phyloP scores from a whole-genome alignment of 495 filamentous ascomycete genomes.

The Hypoxylon lienhwacheense region DNA sequence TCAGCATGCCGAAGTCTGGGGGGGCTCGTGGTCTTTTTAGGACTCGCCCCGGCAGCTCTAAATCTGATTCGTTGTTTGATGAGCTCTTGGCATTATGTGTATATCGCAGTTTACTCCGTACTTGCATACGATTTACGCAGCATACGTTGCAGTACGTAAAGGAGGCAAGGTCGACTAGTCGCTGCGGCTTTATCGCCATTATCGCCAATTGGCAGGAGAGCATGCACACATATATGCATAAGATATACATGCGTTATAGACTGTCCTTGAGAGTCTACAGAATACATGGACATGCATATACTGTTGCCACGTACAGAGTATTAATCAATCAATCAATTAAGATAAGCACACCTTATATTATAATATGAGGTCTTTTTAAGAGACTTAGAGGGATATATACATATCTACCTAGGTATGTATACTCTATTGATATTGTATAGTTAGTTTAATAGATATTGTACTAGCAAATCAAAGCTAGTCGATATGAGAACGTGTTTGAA shows the following conservation, averaged over 20 bases:
- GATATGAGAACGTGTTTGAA: background rate
- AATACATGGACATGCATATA: no score
- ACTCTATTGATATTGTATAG: background rate
- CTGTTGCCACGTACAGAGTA: no score
- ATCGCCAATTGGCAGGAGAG: slow-evolving; percentile 14
- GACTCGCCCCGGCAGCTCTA: slow-evolving; percentile 8
- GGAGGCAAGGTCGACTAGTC: slow-evolving; percentile 10
- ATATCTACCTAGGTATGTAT: no score
- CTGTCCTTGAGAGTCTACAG: no score
- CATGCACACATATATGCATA: no score
- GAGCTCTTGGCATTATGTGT: slow-evolving; percentile 20
- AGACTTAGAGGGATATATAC: no score
- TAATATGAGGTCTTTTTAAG: no score
- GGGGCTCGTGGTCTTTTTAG: slow-evolving; percentile 10
- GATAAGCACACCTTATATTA: no score
- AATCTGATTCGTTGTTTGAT: slow-evolving; percentile 21
- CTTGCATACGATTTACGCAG: slow-evolving; percentile 1
- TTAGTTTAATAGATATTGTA: background rate
- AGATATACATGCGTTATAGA: no score
- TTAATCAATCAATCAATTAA: no score
- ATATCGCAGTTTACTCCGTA: background rate
- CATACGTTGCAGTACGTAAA: no score
- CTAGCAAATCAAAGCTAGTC: background rate
- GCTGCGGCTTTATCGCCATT: slow-evolving; percentile 26
- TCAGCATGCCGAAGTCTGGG: slow-evolving; percentile 24